phyloP scores from a whole-genome alignment of 2,329 filamentous ascomycete species.

The Lachnellula suecica region DNA sequence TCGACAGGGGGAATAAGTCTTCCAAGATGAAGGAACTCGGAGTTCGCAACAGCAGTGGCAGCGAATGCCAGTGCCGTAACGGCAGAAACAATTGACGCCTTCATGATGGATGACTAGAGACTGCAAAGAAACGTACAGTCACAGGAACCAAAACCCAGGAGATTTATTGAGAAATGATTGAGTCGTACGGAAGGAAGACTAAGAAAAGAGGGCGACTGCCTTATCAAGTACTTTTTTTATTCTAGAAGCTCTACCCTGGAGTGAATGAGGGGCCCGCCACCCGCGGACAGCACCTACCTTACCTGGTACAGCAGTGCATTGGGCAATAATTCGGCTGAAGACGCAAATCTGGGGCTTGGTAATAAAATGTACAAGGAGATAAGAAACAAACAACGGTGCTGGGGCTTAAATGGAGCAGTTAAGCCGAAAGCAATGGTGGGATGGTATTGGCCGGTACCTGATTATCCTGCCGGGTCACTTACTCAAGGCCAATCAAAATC shows the following conservation, averaged over 20 bases:
- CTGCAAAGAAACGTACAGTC: slow-evolving; percentile 5
- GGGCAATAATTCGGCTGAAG: background rate
- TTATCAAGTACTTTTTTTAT: slow-evolving; percentile 8
- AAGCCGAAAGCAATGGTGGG: background rate
- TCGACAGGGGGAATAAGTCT: slow-evolving; percentile 25
- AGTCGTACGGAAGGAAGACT: background rate
- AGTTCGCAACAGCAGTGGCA: slow-evolving; percentile 12
- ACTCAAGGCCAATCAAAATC: background rate
- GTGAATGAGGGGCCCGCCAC: background rate
- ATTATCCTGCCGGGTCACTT: background rate
- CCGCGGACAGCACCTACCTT: slow-evolving; percentile 3
- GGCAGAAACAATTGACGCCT: slow-evolving; percentile 23
- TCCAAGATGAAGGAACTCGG: slow-evolving; percentile 19
- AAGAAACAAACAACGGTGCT: background rate
- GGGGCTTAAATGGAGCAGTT: background rate
- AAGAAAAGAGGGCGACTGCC: background rate
- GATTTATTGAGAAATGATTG: background rate
- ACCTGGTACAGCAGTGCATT: slow-evolving; percentile 9
- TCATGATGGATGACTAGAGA: slow-evolving; percentile 21
- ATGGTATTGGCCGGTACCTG: slow-evolving; percentile 5
- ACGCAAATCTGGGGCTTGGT: slow-evolving; percentile 1
- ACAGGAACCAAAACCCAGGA: background rate
- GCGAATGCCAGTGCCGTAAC: slow-evolving; percentile 17
- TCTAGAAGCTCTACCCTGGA: no score
- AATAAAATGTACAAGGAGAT: background rate